Evolutionary conservation across 2,329 filamentous ascomycete species (phyloP).

Genomic region (Pseudogymnoascus destructans): DNA sequence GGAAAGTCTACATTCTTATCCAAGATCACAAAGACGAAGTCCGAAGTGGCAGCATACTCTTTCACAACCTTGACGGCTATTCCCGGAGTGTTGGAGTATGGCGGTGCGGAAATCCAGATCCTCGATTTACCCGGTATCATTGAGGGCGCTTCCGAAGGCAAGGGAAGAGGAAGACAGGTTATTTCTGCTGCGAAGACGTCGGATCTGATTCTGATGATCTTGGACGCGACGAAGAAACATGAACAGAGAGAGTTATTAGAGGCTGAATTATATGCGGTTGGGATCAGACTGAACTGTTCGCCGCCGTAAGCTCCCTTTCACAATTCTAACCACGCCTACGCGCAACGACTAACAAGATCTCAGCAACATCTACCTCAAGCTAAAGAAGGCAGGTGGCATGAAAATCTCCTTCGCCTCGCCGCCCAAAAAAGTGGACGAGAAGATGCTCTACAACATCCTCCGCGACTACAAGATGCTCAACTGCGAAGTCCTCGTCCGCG

Average conservation of each 20-base stretch:
- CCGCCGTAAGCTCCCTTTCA: slow-evolving; percentile 52
- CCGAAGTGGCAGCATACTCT: slow-evolving; percentile 87
- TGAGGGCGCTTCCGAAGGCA: slow-evolving; percentile 89
- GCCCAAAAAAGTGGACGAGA: slow-evolving; percentile 87
- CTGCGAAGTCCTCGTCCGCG: slow-evolving; percentile 86
- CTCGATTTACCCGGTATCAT: slow-evolving; percentile 97
- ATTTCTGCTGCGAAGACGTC: slow-evolving; percentile 98
- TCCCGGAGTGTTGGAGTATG: slow-evolving; percentile 92
- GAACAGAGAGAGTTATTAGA: slow-evolving; percentile 86
- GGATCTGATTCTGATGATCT: slow-evolving; percentile 89
- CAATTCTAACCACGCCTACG: background rate
- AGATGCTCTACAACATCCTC: slow-evolving; percentile 95
- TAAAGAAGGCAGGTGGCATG: slow-evolving; percentile 93
- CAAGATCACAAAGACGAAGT: slow-evolving; percentile 96
- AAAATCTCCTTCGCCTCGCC: slow-evolving; percentile 92
- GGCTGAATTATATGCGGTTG: slow-evolving; percentile 85
- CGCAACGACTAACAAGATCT: slow-evolving; percentile 10
- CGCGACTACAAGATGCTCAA: slow-evolving; percentile 98
- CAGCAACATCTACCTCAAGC: slow-evolving; percentile 94
- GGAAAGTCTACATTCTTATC: slow-evolving; percentile 98
- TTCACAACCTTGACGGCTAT: slow-evolving; percentile 98
- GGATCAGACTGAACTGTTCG: slow-evolving; percentile 82
- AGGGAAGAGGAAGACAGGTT: slow-evolving; percentile 88
- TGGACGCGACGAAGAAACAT: slow-evolving; percentile 91
- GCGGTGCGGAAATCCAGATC: slow-evolving; percentile 93